These are phyloP conservation scores for Neurospora sp. DNA, from an alignment of 495 filamentous ascomycete species.

Conservation along the genomic window DNA sequence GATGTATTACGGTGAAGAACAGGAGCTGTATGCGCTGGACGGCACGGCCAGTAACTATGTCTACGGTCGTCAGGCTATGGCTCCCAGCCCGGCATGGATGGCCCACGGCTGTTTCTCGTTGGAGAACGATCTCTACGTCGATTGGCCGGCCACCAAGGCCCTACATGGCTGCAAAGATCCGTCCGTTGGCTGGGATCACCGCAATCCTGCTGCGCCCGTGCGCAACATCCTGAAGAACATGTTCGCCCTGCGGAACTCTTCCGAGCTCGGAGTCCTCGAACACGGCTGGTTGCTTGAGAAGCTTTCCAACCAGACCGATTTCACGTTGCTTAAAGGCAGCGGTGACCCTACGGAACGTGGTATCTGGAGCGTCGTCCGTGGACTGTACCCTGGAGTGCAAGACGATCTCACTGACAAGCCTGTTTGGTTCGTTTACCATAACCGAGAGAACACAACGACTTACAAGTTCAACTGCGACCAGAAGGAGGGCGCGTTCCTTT, in stretches of 20 bases:
- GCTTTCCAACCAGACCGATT: conserved; percentile 49
- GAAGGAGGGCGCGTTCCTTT: conserved; percentile 37
- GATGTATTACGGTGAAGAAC: conserved; percentile 61
- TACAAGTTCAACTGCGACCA: conserved; percentile 53
- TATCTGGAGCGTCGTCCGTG: conserved; percentile 55
- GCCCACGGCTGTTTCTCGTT: conserved; percentile 58
- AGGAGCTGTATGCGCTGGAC: conserved; percentile 58
- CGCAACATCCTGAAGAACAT: conserved; percentile 59
- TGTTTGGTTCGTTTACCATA: conserved; percentile 61
- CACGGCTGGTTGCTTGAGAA: conserved; percentile 53
- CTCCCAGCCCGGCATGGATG: conserved; percentile 56
- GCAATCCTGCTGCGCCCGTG: conserved; percentile 57
- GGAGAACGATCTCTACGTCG: conserved; percentile 43
- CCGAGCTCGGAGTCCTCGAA: conserved; percentile 47
- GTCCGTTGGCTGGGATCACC: conserved; percentile 51
- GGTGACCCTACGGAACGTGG: conserved; percentile 50
- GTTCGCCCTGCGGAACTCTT: conserved; percentile 46
- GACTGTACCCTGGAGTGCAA: conserved; percentile 40
- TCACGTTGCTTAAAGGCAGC: conserved; percentile 44
- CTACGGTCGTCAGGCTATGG: conserved; percentile 60
- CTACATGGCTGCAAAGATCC: conserved; percentile 50
- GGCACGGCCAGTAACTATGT: conserved; percentile 60
- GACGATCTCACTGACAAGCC: conserved; percentile 42
- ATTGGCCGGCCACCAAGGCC: conserved; percentile 50
- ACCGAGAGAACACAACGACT: conserved; percentile 44